Conservation (phyloP, 139 green algal species). For the Coelastrella sp. region DNA sequence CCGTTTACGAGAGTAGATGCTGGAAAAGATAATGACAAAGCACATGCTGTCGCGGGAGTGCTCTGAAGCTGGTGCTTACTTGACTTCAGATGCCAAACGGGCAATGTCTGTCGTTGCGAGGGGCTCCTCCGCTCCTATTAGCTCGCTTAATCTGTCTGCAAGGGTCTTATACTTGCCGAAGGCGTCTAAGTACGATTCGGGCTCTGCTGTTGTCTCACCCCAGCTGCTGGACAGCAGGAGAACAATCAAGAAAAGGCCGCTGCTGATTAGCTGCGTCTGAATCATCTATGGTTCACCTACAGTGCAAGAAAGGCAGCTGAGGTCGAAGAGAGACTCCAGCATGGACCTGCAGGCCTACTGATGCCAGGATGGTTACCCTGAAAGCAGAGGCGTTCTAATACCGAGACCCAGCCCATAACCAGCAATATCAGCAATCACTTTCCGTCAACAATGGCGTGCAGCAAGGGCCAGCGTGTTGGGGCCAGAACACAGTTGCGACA, state of each 20-base stretch:
- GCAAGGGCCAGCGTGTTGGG: too few species aligned
- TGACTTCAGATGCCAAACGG: background rate
- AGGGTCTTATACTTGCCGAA: slow-evolving; percentile 14
- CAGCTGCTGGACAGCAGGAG: slow-evolving; percentile 26
- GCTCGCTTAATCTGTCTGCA: background rate
- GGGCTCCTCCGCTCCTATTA: slow-evolving; percentile 30
- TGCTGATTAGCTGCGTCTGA: background rate
- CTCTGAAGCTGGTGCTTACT: background rate
- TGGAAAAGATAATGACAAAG: background rate
- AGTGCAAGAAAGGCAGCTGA: background rate
- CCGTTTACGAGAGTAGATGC: background rate
- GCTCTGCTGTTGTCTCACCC: background rate
- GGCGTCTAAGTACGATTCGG: slow-evolving; percentile 19
- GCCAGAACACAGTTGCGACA: too few species aligned
- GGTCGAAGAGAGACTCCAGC: background rate
- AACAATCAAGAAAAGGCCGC: background rate
- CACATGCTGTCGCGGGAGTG: background rate
- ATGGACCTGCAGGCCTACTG: too few species aligned
- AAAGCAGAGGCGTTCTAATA: too few species aligned
- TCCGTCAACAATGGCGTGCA: too few species aligned
- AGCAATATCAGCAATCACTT: too few species aligned
- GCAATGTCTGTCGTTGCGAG: slow-evolving; percentile 1
- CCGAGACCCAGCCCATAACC: too few species aligned
- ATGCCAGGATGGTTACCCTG: too few species aligned
- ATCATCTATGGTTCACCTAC: slow-evolving; percentile 31